Base-by-base conservation (phyloP, 805 yeast species). In the Ogataea pignaliae region DNA sequence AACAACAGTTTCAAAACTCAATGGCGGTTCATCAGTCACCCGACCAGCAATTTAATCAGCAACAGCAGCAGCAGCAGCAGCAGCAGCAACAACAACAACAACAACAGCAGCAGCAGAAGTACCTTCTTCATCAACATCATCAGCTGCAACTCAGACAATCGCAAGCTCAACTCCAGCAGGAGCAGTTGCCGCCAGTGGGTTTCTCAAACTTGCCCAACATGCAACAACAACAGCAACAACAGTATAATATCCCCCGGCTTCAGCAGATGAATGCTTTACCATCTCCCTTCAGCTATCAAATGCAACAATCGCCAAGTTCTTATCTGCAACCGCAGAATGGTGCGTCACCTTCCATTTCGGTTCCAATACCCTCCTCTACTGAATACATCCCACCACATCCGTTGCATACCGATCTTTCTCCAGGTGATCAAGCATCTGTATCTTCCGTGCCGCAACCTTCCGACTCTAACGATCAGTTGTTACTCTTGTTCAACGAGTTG, bases 401-500 rank as follows among this genome's bases (percentile, higher is more conserved):
- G 26, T 21, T 21, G 26, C 26, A 21, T 4, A 21, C 4, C 26
- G 26, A 21, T 21, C 7, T 21, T 21, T 21, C 26, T 5, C 26
- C 26, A 7, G 26, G 26, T 21, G 26, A 21, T 21, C 26, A 21
- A 5, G 26, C 26, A 21, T 21, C 36, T 39, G 41, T 30, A 3
- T 21, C 33, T n/a, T 11, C 14, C 12, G 4, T 21, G 26, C 35
- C 16, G 13, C 31, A 32, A 6, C 26, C 15, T 4, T 26, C 38
- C 15, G 41, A 40, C 16, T 41, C 43, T 3, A 44, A 50, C 30
- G 55, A 52, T 36, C 54, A 50, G 29, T 28, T 52, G 29, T 31
- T 52, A 14, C 30, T 46, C n/a, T 18, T 52, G 31, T 50, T 52
- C 36, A 50, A 52, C 30, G 55, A 52, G 29, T 33, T 52, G 10